Conservation (phyloP, 2,329 filamentous ascomycete species). For the Gnomoniopsis smithogilvyi region DNA sequence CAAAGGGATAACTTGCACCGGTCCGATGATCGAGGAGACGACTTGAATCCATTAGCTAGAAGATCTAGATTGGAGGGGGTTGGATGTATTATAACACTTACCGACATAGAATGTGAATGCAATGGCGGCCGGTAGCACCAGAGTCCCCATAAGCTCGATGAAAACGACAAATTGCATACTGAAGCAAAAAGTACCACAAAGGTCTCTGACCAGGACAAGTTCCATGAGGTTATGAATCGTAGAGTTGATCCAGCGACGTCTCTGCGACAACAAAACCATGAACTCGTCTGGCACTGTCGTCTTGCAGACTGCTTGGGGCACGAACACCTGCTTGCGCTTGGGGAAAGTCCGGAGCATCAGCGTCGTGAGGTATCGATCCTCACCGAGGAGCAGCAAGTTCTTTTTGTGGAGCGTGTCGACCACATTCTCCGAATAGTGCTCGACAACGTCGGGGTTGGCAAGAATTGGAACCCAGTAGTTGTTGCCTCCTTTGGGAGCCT, state of each 20-base stretch:
- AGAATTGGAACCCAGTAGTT: constrained; percentile 99
- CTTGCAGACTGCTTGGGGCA: constrained; percentile 98
- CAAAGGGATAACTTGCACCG: constrained; percentile 83
- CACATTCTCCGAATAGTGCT: constrained; percentile 99
- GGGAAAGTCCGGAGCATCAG: constrained; percentile 99
- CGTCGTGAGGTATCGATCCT: constrained; percentile 93
- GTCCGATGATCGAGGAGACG: constrained; percentile 78
- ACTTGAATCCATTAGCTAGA: constrained; percentile 45
- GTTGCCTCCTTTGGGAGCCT: constrained; percentile 94
- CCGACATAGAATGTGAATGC: constrained; percentile 95
- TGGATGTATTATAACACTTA: constrained; percentile 45
- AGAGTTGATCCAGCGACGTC: constrained; percentile 98
- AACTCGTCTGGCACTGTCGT: constrained; percentile 94
- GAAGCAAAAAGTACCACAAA: constrained; percentile 99
- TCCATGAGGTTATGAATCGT: constrained; percentile 99
- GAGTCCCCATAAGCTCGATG: constrained; percentile 89
- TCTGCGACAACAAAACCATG: constrained; percentile 86
- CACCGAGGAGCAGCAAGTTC: constrained; percentile 85
- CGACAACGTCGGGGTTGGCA: constrained; percentile 96
- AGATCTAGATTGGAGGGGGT: not conserved
- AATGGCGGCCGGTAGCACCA: constrained; percentile 94
- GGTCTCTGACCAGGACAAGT: constrained; percentile 87
- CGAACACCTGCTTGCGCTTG: constrained; percentile 97
- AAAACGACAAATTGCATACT: constrained; percentile 99
- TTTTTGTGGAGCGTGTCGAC: constrained; percentile 98